Conservation (phyloP, 768 basidiomycete genomes). For the Sarcodon aspratus region DNA sequence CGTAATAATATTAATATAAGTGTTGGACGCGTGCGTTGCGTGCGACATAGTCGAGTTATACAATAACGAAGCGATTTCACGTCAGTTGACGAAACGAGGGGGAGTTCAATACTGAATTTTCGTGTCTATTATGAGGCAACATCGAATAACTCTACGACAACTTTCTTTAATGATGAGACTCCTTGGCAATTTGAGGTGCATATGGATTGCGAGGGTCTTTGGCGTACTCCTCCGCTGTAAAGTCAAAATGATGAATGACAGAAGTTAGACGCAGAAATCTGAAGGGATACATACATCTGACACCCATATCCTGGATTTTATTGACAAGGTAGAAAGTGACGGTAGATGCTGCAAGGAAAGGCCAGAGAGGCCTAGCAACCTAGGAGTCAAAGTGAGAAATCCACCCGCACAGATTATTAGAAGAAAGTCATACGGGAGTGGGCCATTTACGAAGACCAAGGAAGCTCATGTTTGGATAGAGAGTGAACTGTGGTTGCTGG, state of each 20-base stretch:
- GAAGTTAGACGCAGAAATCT: background rate
- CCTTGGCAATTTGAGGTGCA: conserved; percentile 63
- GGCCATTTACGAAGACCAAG: conserved; percentile 76
- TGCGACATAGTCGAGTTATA: too few relatives aligned
- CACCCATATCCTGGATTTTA: conserved; percentile 55
- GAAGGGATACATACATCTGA: conserved; percentile 50
- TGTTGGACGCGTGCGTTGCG: too few relatives aligned
- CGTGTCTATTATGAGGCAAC: too few relatives aligned
- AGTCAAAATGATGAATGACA: conserved; percentile 2
- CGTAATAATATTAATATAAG: too few relatives aligned
- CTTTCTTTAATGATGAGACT: conserved; percentile 27
- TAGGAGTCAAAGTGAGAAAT: conserved; percentile 15
- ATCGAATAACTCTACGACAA: too few relatives aligned
- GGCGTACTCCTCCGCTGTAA: conserved; percentile 50
- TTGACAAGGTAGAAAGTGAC: conserved; percentile 59
- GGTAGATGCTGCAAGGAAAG: conserved; percentile 58
- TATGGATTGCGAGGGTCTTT: conserved; percentile 80
- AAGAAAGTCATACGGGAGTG: conserved; percentile 46
- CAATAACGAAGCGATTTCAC: too few relatives aligned
- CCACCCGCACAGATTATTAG: background rate
- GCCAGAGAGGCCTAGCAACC: conserved; percentile 70
- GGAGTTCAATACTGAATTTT: too few relatives aligned
- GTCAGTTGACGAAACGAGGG: too few relatives aligned
- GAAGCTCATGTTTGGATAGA: conserved; percentile 44
- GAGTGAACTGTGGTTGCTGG: background rate